Evolutionary conservation across 345 rosid genomes (phyloP).

Genomic region (Carallia pectinifolia): DNA sequence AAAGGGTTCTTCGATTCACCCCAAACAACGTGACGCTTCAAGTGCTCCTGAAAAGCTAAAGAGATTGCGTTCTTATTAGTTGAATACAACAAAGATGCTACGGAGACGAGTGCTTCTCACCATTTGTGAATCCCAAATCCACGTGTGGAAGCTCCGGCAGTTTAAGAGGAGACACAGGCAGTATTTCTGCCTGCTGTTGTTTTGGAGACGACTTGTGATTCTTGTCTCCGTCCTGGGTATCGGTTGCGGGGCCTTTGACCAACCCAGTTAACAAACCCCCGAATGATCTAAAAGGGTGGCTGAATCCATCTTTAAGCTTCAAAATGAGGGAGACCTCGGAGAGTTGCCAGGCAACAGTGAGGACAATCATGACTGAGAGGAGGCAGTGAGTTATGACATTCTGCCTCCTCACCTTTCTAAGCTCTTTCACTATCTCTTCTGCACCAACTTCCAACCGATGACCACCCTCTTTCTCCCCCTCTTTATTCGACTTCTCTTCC

Average conservation of each 20-base stretch:
- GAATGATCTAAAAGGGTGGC: conserved; percentile 62
- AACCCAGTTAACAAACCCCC: conserved; percentile 48
- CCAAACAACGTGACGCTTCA: too few species aligned
- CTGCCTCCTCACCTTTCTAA: conserved; percentile 60
- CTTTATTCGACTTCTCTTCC: not conserved
- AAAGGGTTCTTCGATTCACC: too few species aligned
- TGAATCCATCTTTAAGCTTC: conserved; percentile 52
- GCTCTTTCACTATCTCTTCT: conserved; percentile 60
- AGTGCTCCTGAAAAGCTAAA: not conserved
- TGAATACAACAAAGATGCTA: not conserved
- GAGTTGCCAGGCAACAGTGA: conserved; percentile 71
- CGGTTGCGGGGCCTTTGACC: conserved; percentile 20
- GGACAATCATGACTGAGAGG: conserved; percentile 58
- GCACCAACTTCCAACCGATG: not conserved
- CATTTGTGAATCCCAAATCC: conserved; percentile 28
- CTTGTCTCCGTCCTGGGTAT: conserved; percentile 11
- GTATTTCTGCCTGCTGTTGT: conserved; percentile 18
- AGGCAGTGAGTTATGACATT: conserved; percentile 66
- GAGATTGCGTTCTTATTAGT: not conserved
- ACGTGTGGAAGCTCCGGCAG: conserved; percentile 50
- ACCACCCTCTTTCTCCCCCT: not conserved
- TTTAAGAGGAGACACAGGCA: conserved; percentile 23
- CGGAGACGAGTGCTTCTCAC: conserved; percentile 3
- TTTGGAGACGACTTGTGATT: not conserved
- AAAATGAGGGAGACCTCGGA: conserved; percentile 67